phyloP scores from a whole-genome alignment of 257 asterid species.

The Agastache rugosa region DNA sequence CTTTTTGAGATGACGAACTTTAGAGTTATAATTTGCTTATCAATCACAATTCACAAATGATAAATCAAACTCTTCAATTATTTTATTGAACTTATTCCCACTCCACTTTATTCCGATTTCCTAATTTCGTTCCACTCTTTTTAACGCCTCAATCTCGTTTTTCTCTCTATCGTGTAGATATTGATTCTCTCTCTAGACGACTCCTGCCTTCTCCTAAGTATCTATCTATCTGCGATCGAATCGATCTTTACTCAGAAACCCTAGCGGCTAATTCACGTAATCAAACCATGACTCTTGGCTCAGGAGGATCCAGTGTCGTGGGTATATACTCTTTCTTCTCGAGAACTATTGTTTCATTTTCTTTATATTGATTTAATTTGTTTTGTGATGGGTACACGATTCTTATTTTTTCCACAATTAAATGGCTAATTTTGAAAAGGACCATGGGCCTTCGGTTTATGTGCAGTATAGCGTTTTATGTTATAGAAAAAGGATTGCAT shows the following conservation, averaged over 20 bases:
- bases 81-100: constrained; percentile 26
- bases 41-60: no score
- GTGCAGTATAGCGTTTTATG: background rate
- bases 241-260: constrained; percentile 39
- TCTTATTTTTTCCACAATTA: background rate
- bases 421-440: constrained; percentile 13
- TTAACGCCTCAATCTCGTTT: constrained; percentile 17
- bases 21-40: no score
- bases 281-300: constrained; percentile 55
- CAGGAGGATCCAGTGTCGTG: constrained; percentile 47
- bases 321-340: constrained; percentile 43
- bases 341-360: background rate
- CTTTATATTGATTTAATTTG: background rate
- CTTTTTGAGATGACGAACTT: no score
- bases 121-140: constrained; percentile 7
- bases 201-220: constrained; percentile 23
- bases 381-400: background rate
- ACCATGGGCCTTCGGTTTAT: constrained; percentile 15
- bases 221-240: constrained; percentile 38
- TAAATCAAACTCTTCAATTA: no score
- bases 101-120: constrained; percentile 21
- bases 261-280: constrained; percentile 22
- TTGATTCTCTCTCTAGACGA: constrained; percentile 31
- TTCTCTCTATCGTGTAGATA: constrained; percentile 7
- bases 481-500: constrained; percentile 6